A percentile compares a stretch with the other conserved stretches of the same genome.
Evolutionary conservation across 371 early-diverging fungal genomes (phyloP).

Genomic region (Apophysomyces sp.): DNA sequence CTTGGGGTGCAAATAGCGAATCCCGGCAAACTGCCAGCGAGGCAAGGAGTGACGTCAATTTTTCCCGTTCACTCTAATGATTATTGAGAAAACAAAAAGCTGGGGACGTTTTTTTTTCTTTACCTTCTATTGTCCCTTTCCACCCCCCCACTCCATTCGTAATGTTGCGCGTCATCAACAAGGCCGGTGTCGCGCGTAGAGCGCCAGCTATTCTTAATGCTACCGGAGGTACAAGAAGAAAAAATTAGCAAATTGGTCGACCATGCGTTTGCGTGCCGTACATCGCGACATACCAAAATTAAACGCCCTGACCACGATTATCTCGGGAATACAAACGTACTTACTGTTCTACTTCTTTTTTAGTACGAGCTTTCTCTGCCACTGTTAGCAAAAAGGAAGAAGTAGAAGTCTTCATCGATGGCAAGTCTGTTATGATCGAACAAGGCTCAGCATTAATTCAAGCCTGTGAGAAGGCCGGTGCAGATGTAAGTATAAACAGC

Average conservation of each 20-base stretch:
- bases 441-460: conserved; percentile 95
- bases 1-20: too few relatives aligned
- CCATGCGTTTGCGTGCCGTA: background rate
- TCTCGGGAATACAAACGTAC: background rate
- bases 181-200: conserved; percentile 46
- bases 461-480: conserved; percentile 92
- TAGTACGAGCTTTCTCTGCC: conserved; percentile 57
- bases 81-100: background rate
- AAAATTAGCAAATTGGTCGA: background rate
- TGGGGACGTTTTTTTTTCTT: conserved; percentile 12
- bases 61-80: background rate
- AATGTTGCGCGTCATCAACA: conserved; percentile 56
- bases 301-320: background rate
- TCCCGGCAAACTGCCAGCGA: too few relatives aligned
- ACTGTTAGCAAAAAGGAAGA: conserved; percentile 55
- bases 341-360: conserved; percentile 4
- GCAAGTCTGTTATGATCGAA: conserved; percentile 88
- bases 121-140: conserved; percentile 1
- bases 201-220: conserved; percentile 42
- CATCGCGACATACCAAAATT: background rate
- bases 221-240: conserved; percentile 30
- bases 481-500: conserved; percentile 48
- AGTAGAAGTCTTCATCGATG: conserved; percentile 90
- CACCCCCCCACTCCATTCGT: conserved; percentile 16
- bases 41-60: too few relatives aligned